These are phyloP conservation scores for Moricandia moricandioides DNA, from an alignment of 345 rosid genomes.

Conservation along the genomic window DNA sequence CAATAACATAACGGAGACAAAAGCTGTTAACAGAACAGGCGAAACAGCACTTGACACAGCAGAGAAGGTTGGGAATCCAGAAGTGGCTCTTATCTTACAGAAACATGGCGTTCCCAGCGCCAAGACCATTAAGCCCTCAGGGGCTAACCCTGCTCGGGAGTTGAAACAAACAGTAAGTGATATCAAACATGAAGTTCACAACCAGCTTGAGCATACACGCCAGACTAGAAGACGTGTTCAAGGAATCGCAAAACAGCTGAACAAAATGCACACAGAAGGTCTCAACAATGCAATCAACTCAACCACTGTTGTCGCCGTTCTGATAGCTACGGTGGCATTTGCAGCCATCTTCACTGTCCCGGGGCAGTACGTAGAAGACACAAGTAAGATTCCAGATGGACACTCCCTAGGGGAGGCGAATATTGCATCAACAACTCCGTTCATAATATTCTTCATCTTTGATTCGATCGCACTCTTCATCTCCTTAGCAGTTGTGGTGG, in stretches of 20 bases:
- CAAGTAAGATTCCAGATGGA: slow-evolving; percentile 37
- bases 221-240: slow-evolving; percentile 71
- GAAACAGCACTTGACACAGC: slow-evolving; percentile 86
- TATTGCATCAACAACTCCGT: slow-evolving; percentile 35
- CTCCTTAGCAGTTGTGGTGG: slow-evolving; percentile 81
- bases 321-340: slow-evolving; percentile 82
- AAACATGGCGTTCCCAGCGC: slow-evolving; percentile 75
- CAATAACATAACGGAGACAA: slow-evolving; percentile 45
- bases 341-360: slow-evolving; percentile 89
- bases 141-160: slow-evolving; percentile 58
- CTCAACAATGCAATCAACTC: slow-evolving; percentile 92
- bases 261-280: slow-evolving; percentile 80
- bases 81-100: slow-evolving; percentile 50
- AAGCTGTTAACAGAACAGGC: slow-evolving; percentile 51
- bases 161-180: slow-evolving; percentile 84
- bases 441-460: slow-evolving; percentile 38
- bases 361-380: slow-evolving; percentile 65
- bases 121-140: slow-evolving; percentile 44
- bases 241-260: slow-evolving; percentile 73
- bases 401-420: slow-evolving; percentile 60
- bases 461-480: slow-evolving; percentile 77
- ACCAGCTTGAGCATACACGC: slow-evolving; percentile 86
- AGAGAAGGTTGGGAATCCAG: slow-evolving; percentile 61
- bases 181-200: slow-evolving; percentile 80
- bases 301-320: slow-evolving; percentile 79